Conservation (phyloP, 202 grass and related monocot species). For the Panicum virgatum region DNA sequence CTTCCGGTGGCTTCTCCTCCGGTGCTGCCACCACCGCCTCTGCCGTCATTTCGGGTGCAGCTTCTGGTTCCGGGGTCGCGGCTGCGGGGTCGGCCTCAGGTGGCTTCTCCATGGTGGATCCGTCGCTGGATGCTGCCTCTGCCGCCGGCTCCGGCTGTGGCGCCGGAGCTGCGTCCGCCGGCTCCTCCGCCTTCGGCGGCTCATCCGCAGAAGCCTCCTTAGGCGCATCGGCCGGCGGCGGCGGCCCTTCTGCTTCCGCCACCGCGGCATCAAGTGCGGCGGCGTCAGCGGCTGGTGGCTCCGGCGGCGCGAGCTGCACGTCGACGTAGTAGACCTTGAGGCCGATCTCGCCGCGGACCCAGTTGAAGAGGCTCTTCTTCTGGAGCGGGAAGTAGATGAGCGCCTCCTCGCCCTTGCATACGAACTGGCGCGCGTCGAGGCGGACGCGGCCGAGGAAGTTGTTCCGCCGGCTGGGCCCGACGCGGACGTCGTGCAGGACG, state of each 20-base stretch:
- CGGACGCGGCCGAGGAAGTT: conserved; percentile 84
- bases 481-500: conserved; percentile 63
- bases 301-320: conserved; percentile 40
- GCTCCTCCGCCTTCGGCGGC: conserved; percentile 22
- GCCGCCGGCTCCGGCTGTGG: conserved; percentile 4
- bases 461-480: conserved; percentile 69
- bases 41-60: not conserved
- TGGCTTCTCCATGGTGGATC: conserved; percentile 8
- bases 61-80: conserved; percentile 16
- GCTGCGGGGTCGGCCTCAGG: not conserved
- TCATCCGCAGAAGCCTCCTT: not conserved
- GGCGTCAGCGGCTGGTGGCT: not conserved
- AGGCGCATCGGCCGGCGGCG: not conserved
- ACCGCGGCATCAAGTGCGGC: not conserved
- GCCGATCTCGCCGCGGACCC: conserved; percentile 83
- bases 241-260: not conserved
- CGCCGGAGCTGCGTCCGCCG: not conserved
- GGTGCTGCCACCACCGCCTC: conserved; percentile 31
- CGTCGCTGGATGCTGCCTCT: not conserved
- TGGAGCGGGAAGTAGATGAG: conserved; percentile 77
- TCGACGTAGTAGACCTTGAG: conserved; percentile 83
- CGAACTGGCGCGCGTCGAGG: conserved; percentile 70
- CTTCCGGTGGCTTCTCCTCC: conserved; percentile 24
- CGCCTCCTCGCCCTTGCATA: conserved; percentile 91
- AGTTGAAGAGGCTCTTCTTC: conserved; percentile 80